phyloP scores from a whole-genome alignment of 768 basidiomycete species.

The Rickenella mellea region DNA sequence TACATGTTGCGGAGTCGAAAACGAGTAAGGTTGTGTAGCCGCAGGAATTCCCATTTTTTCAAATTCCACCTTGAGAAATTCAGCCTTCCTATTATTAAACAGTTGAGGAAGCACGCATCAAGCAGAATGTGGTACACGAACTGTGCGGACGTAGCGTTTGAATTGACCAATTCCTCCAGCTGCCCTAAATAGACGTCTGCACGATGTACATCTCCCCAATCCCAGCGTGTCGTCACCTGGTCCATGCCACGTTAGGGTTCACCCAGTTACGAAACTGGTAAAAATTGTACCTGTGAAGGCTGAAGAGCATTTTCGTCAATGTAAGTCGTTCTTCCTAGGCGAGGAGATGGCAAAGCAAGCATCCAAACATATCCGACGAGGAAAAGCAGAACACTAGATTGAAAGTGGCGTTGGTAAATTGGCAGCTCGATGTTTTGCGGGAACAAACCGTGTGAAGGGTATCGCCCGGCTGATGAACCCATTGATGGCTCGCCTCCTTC shows the following conservation, averaged over 20 bases:
- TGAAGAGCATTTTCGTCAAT: slow-evolving; percentile 96
- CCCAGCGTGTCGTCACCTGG: slow-evolving; percentile 87
- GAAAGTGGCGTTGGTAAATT: too few relatives aligned
- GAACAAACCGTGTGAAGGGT: slow-evolving; percentile 20
- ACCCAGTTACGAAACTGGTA: background rate
- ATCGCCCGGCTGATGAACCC: slow-evolving; percentile 22
- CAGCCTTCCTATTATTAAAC: slow-evolving; percentile 45
- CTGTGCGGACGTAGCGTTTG: slow-evolving; percentile 63
- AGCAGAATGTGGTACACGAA: slow-evolving; percentile 29
- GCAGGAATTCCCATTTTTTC: slow-evolving; percentile 63
- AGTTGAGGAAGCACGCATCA: background rate
- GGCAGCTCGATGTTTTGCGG: too few relatives aligned
- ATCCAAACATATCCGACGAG: slow-evolving; percentile 75
- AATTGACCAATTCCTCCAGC: slow-evolving; percentile 51
- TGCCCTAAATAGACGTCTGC: slow-evolving; percentile 76
- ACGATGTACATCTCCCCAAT: slow-evolving; percentile 81
- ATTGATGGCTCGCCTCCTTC: slow-evolving; percentile 31
- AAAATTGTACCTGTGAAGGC: slow-evolving; percentile 64
- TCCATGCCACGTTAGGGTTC: background rate
- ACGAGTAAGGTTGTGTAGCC: slow-evolving; percentile 60
- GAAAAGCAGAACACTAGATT: slow-evolving; percentile 46
- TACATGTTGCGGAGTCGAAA: slow-evolving; percentile 43
- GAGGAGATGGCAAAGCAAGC: slow-evolving; percentile 57
- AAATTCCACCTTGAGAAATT: slow-evolving; percentile 55
- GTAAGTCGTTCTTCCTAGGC: slow-evolving; percentile 60